Evolutionary conservation across 2,329 filamentous ascomycete species (phyloP), one percentile per base, ranked within the genome.

Genomic region (Calonectria hongkongensis): DNA sequence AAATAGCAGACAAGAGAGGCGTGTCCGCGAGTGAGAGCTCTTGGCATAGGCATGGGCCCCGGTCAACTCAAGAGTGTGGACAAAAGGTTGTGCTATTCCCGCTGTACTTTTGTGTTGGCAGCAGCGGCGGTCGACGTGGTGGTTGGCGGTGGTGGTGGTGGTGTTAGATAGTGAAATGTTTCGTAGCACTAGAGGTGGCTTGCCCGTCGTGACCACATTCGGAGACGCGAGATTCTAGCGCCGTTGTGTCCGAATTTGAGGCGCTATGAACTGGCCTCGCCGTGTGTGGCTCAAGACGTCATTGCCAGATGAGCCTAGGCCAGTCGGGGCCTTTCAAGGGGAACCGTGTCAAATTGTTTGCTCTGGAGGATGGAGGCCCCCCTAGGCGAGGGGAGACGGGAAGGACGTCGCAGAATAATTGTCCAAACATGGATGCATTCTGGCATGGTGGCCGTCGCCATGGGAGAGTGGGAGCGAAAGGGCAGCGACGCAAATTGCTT

Each of bases 401-500:
- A 25, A 4, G 45, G 45, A 48, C 9, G 45, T 10, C 8, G 45
- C n/a, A 41, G 21, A 60, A 60, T 60, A 60, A 60, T 60, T 60
- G 54, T 5, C 8, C 13, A 41, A 25, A 18, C 33, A 39, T 60
- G 54, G 33, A 27, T 41, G 12, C 54, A 41, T 18, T 60, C 54
- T 60, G 54, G 54, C 54, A 60, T 60, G 33, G 54, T 18, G 16
- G 54, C 13, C 33, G 54, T 60, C 54, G 33, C 54, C 33, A 41
- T 41, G 54, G 36, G 36, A 41, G 36, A 60, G 54, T 60, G 54
- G 54, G 54, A 60, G 54, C 36, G 3, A 28, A 39, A 60, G 33
- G 54, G 54, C 21, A 60, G 36, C 54, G 33, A 36, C 36, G 28
- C 18, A 48, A 70, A 70, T 58, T 65, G 68, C 60, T 60, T 56